Evolutionary conservation across 1,139 yeast genomes (phyloP), one percentile per base, ranked within the genome.

Genomic region (Geotrichum klebahnii): DNA sequence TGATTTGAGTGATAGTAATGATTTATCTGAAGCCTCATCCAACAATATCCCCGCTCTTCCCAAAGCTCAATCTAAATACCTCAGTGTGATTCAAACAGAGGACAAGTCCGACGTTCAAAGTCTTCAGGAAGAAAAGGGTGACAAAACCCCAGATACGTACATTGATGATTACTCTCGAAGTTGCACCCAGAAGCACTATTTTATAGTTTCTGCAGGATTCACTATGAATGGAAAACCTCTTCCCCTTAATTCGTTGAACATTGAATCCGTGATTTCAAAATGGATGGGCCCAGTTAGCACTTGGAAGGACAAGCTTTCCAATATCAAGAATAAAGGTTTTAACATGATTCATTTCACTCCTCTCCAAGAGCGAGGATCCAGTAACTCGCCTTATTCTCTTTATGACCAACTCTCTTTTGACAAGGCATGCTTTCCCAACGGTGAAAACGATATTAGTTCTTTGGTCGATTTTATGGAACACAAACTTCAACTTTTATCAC

Each of bases 301-400:
- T 28, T 92, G 97, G 97, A 79, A 79, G 52, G 64, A 70, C 1
- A 71, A 86, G 53, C 84, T 92, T 53, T 63, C 67, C 3, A 76
- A 78, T 46, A 77, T 92, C 40, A 70, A 81, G 16, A 66, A 68
- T 8, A 92, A 92, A 67, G 92, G 94, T 17, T 92, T 90, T 72
- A 92, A 92, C 66, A 87, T 90, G 96, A 73, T 92, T 43, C 98
- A 92, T 70, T 92, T 92, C 65, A 89, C 97, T 1, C 98, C 98
- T 0, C 73, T 92, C 56, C 97, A 90, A 67, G 71, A 81, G 56
- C 76, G 97, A 46, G 98, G 98, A 24, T 82, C 76, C 52, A 86
- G 96, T 0, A 78, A 90, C 65, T 89, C 97, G 6, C 97, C 98
- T 0, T 92, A 90, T 63, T 86, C 96, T 3, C 86, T 92, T 48